Percentiles rank a stretch among this genome's conserved stretches.
phyloP scores from a whole-genome alignment of 257 asterid genomes.

The Nicotiana tomentosiformis region DNA sequence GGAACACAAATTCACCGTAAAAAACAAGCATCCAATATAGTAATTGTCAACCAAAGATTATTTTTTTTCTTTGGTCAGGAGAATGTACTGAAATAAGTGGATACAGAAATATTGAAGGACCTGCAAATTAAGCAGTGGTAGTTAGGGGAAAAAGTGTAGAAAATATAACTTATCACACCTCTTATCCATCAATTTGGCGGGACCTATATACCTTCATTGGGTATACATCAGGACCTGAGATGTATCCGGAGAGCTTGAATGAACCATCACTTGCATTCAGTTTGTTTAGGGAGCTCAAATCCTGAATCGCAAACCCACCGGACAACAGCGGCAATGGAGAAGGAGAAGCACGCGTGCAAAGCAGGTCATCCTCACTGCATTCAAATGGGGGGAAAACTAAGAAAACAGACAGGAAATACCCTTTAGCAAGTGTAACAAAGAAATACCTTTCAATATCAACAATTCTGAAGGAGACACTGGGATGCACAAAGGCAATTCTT shows the following conservation, averaged over 20 bases:
- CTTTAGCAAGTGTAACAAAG: slow-evolving; percentile 20
- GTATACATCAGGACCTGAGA: slow-evolving; percentile 60
- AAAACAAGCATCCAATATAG: slow-evolving; percentile 21
- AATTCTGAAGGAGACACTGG: slow-evolving; percentile 61
- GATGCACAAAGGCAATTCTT: slow-evolving; percentile 70
- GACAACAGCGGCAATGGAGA: slow-evolving; percentile 65
- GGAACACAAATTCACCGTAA: slow-evolving; percentile 31
- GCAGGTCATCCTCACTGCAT: slow-evolving; percentile 68
- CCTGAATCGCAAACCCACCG: slow-evolving; percentile 57
- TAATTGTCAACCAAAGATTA: not conserved
- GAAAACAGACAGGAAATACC: slow-evolving; percentile 7
- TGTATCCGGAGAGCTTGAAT: slow-evolving; percentile 68
- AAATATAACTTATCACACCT: not conserved
- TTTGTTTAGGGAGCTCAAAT: slow-evolving; percentile 34
- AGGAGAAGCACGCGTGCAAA: slow-evolving; percentile 48
- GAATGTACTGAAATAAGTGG: slow-evolving; percentile 29
- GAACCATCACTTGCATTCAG: slow-evolving; percentile 45
- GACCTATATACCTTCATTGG: slow-evolving; percentile 54
- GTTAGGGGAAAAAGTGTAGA: slow-evolving; percentile 18
- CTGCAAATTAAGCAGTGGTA: slow-evolving; percentile 48
- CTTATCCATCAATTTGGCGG: not conserved
- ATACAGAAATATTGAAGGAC: slow-evolving; percentile 88
- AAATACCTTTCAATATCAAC: slow-evolving; percentile 66
- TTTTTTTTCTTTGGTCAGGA: not conserved
- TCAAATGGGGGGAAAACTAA: slow-evolving; percentile 18